Percentiles rank a stretch among this genome's conserved stretches.
Conservation (phyloP, 176 grass and related monocot species). For the Rhynchospora tenuis region DNA sequence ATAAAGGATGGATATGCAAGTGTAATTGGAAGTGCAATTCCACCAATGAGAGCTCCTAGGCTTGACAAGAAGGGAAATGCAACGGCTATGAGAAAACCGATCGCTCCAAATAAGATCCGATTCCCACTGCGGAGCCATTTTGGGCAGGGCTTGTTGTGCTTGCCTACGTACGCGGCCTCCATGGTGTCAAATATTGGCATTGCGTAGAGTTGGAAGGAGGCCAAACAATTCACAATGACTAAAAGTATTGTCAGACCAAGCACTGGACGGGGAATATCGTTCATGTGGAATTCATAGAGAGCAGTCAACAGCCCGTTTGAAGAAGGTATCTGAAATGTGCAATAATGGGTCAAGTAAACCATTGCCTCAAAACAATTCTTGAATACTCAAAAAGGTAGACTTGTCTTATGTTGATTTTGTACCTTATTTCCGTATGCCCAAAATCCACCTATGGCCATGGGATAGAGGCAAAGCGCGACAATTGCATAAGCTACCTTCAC, state of each 20-base stretch:
- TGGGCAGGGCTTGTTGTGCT: constrained; percentile 73
- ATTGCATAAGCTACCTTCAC: constrained; percentile 68
- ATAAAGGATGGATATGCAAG: constrained; percentile 93
- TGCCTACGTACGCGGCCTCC: constrained; percentile 70
- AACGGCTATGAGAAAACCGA: constrained; percentile 56
- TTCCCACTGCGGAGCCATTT: constrained; percentile 51
- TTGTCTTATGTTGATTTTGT: constrained; percentile 3
- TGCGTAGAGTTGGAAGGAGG: constrained; percentile 80
- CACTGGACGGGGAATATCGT: constrained; percentile 48
- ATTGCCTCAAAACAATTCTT: neutral
- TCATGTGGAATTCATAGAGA: constrained; percentile 59
- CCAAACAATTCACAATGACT: constrained; percentile 85
- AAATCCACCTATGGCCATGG: constrained; percentile 78
- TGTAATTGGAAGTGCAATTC: constrained; percentile 71
- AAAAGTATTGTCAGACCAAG: constrained; percentile 56
- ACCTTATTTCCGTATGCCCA: constrained; percentile 91
- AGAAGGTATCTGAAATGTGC: constrained; percentile 48
- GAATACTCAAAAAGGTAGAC: neutral
- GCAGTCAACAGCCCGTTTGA: constrained; percentile 56
- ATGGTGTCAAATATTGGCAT: constrained; percentile 91
- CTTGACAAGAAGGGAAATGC: constrained; percentile 78
- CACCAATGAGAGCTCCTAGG: constrained; percentile 62
- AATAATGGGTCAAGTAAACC: neutral
- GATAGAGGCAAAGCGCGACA: constrained; percentile 65
- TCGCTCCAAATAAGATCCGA: constrained; percentile 49